Percentiles rank a stretch among this genome's conserved stretches.
Evolutionary conservation across 2,329 filamentous ascomycete genomes (phyloP).

Genomic region (Aspergillus bombycis): DNA sequence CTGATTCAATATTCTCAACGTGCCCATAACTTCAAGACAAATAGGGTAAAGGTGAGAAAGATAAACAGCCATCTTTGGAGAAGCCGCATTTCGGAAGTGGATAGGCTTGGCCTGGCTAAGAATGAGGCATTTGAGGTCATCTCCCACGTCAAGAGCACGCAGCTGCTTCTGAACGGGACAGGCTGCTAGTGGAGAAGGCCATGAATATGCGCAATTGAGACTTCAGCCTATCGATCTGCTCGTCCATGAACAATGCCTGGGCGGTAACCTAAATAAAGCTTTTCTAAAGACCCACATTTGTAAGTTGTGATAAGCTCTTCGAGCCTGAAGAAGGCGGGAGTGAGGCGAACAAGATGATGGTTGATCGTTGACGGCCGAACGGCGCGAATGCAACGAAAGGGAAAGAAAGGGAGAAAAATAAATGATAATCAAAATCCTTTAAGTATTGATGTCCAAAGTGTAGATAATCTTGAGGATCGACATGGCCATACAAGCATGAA

Average conservation of each 20-base stretch:
- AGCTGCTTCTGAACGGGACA: neutral
- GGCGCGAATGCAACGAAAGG: neutral
- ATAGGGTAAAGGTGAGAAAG: neutral
- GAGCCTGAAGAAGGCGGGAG: slow-evolving; percentile 14
- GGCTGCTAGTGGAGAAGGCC: slow-evolving; percentile 6
- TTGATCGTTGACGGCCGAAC: neutral
- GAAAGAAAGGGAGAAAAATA: neutral
- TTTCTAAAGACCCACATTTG: slow-evolving; percentile 6
- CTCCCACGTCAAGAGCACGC: neutral
- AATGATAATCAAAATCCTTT: neutral
- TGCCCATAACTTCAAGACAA: neutral
- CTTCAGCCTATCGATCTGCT: neutral
- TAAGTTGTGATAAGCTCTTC: neutral
- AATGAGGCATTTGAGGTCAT: neutral
- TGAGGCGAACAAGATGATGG: slow-evolving; percentile 15
- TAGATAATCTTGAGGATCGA: slow-evolving; percentile 1
- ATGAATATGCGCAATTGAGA: neutral
- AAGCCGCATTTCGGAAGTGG: neutral
- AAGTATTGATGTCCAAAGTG: neutral
- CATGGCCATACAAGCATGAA: slow-evolving; percentile 14
- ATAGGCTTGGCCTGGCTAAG: neutral
- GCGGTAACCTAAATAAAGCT: neutral
- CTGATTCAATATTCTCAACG: neutral
- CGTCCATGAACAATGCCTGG: neutral
- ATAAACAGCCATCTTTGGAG: neutral